A percentile compares a stretch with the other conserved stretches of the same genome.
These are phyloP conservation scores for Suillus plorans DNA, from an alignment of 768 basidiomycete species.

Conservation along the genomic window DNA sequence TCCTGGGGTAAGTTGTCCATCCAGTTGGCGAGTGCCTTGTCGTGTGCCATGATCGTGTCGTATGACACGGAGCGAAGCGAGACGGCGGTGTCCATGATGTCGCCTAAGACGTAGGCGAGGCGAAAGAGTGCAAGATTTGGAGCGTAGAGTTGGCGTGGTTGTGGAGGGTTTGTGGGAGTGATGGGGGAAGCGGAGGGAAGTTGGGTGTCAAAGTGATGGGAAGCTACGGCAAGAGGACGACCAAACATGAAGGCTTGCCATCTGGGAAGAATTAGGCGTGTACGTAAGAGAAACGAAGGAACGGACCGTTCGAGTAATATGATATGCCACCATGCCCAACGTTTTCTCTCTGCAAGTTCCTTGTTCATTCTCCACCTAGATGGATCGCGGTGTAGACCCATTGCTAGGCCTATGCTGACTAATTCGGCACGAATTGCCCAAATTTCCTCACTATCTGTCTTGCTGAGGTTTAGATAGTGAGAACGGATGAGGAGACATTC, in stretches of 20 bases:
- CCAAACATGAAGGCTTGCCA: conserved; percentile 92
- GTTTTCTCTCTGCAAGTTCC: conserved; percentile 69
- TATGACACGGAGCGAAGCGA: conserved; percentile 80
- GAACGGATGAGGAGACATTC: conserved; percentile 70
- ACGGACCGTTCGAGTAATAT: conserved; percentile 73
- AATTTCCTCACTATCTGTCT: conserved; percentile 77
- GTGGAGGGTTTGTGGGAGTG: conserved; percentile 34
- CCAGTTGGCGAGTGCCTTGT: conserved; percentile 71
- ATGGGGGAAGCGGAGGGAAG: conserved; percentile 58
- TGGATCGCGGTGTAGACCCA: conserved; percentile 88
- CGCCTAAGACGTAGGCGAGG: conserved; percentile 76
- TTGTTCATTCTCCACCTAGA: conserved; percentile 70
- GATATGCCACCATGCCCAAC: conserved; percentile 94
- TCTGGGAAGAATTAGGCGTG: conserved; percentile 35
- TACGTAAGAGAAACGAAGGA: neutral
- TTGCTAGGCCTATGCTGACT: conserved; percentile 71
- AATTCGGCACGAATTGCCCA: conserved; percentile 77
- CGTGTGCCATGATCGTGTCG: conserved; percentile 69
- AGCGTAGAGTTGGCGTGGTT: conserved; percentile 64
- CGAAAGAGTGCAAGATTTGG: conserved; percentile 75
- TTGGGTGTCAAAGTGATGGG: conserved; percentile 83
- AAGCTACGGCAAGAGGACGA: conserved; percentile 69
- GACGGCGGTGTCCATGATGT: conserved; percentile 83
- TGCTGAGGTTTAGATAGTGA: conserved; percentile 72
- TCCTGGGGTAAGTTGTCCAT: conserved; percentile 74